These are phyloP conservation scores for Russula lepida DNA, from an alignment of 768 basidiomycete species.

Conservation along the genomic window DNA sequence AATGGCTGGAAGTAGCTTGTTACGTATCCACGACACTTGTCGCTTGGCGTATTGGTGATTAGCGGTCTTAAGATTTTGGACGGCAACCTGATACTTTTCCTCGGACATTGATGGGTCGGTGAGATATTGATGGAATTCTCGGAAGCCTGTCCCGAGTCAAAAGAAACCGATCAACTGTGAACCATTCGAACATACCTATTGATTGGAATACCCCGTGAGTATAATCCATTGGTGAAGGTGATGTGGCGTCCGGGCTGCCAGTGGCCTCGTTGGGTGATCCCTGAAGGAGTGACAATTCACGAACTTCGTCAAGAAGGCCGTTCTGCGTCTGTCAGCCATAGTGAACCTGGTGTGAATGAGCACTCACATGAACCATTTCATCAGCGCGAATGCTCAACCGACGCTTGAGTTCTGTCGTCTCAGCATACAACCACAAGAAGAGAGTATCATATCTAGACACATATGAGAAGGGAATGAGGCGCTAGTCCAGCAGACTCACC, in stretches of 20 bases:
- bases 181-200: slow-evolving; percentile 51
- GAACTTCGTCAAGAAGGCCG: slow-evolving; percentile 77
- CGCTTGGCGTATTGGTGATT: slow-evolving; percentile 88
- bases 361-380: slow-evolving; percentile 73
- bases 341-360: not conserved
- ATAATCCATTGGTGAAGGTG: slow-evolving; percentile 38
- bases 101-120: slow-evolving; percentile 32
- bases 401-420: slow-evolving; percentile 48
- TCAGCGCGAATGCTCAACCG: slow-evolving; percentile 79
- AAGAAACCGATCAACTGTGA: not conserved
- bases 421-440: slow-evolving; percentile 86
- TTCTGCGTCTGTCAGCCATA: slow-evolving; percentile 4
- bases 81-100: slow-evolving; percentile 40
- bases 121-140: slow-evolving; percentile 74
- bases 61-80: slow-evolving; percentile 75
- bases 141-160: slow-evolving; percentile 57
- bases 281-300: slow-evolving; percentile 35
- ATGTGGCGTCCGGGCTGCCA: not conserved
- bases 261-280: slow-evolving; percentile 2
- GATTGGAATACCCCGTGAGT: slow-evolving; percentile 89
- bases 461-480: not conserved
- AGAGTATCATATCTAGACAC: slow-evolving; percentile 67
- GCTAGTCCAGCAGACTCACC: slow-evolving; percentile 31
- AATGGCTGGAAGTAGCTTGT: slow-evolving; percentile 76
- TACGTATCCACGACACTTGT: slow-evolving; percentile 87